A percentile compares a stretch with the other conserved stretches of the same genome.
Conservation (phyloP, 257 asterid genomes). For the Solanum neorickii region DNA sequence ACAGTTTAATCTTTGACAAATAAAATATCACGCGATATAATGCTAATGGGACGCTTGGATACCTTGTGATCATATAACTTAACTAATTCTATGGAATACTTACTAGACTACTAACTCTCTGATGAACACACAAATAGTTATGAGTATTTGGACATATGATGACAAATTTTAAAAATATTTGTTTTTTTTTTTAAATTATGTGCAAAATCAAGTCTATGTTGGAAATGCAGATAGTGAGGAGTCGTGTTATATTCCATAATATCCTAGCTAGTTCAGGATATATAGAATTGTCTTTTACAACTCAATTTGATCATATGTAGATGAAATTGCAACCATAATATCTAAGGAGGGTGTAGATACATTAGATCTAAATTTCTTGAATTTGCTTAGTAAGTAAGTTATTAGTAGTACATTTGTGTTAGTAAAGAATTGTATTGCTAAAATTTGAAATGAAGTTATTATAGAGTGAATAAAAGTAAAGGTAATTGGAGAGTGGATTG, state of each 20-base stretch:
- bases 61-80: no score
- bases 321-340: neutral
- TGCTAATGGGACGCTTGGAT: no score
- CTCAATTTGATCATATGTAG: neutral
- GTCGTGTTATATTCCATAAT: neutral
- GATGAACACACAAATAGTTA: no score
- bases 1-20: fast-evolving
- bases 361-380: neutral
- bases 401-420: neutral
- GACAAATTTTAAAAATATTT: no score
- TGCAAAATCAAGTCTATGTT: no score
- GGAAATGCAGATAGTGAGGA: neutral
- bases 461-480: neutral
- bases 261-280: neutral
- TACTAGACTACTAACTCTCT: no score
- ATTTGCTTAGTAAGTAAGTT: neutral
- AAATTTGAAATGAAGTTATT: neutral
- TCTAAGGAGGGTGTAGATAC: neutral
- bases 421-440: neutral
- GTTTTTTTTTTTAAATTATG: no score
- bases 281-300: neutral
- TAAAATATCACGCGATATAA: no score
- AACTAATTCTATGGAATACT: no score
- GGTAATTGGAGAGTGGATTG: neutral
- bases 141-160: no score